Percentiles rank a stretch among this genome's conserved stretches.
These are phyloP conservation scores for Balamuthia mandrillaris DNA, from an alignment of 208 protist genomes.

Conservation along the genomic window DNA sequence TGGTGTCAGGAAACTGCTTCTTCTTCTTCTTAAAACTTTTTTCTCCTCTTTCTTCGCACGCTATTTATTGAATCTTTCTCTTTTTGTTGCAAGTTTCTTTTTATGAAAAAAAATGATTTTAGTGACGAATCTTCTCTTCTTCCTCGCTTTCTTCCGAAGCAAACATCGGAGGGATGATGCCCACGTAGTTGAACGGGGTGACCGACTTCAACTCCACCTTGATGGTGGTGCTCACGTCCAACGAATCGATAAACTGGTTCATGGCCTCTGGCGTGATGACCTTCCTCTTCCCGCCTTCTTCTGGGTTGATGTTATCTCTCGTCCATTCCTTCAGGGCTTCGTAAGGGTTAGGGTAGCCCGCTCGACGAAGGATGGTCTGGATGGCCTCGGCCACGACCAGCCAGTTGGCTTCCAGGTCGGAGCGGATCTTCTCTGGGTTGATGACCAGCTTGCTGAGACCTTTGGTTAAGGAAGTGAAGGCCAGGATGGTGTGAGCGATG, in stretches of 20 bases:
- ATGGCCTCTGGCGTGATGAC: too few species aligned
- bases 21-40: too few species aligned
- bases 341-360: too few species aligned
- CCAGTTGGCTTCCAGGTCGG: constrained; percentile 87
- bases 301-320: too few species aligned
- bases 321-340: too few species aligned
- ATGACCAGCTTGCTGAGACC: constrained; percentile 86
- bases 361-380: constrained; percentile 92
- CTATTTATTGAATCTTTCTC: too few species aligned
- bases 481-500: constrained; percentile 82
- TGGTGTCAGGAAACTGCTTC: constrained; percentile 41
- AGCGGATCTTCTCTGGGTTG: constrained; percentile 71
- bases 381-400: constrained; percentile 90
- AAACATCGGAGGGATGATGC: constrained; percentile 54
- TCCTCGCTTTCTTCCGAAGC: too few species aligned
- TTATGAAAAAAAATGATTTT: too few species aligned
- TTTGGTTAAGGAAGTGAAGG: constrained; percentile 78
- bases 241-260: constrained; percentile 75
- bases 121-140: too few species aligned
- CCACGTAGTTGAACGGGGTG: constrained; percentile 68
- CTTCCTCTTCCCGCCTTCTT: too few species aligned
- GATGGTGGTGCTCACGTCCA: constrained; percentile 82
- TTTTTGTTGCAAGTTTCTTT: too few species aligned
- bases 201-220: constrained; percentile 80
- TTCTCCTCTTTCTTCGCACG: too few species aligned